Conservation (phyloP, 2,329 filamentous ascomycete species). For the Nothophaeocryptopus gaeumannii region DNA sequence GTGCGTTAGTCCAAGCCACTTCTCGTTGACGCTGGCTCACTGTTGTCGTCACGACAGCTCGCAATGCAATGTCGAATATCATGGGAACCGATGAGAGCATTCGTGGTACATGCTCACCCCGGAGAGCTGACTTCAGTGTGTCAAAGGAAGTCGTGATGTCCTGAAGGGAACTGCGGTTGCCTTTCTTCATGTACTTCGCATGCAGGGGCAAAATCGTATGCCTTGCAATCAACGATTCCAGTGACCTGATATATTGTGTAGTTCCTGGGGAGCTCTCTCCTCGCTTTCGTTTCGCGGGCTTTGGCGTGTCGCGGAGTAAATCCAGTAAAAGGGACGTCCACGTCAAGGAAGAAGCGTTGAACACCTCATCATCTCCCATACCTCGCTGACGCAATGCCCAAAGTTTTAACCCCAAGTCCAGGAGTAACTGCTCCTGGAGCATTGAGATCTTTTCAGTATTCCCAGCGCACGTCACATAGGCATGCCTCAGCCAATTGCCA, state of each 20-base stretch:
- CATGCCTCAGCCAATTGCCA: slow-evolving; percentile 25
- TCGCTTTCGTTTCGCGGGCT: slow-evolving; percentile 22
- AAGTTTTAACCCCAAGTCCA: slow-evolving; percentile 24
- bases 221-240: slow-evolving; percentile 36
- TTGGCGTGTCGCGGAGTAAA: neutral
- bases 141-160: neutral
- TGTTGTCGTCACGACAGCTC: slow-evolving; percentile 40
- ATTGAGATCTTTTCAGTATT: neutral
- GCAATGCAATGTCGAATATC: slow-evolving; percentile 43
- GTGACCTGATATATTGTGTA: neutral
- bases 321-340: slow-evolving; percentile 14
- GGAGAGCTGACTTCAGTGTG: slow-evolving; percentile 4
- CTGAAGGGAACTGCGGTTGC: too few species aligned
- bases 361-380: slow-evolving; percentile 25
- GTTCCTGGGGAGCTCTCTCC: neutral
- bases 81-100: slow-evolving; percentile 17
- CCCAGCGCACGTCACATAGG: slow-evolving; percentile 4
- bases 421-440: neutral
- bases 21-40: slow-evolving; percentile 41
- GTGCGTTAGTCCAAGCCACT: slow-evolving; percentile 44
- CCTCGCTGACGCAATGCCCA: slow-evolving; percentile 29
- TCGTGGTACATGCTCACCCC: neutral
- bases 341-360: slow-evolving; percentile 15
- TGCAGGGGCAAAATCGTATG: slow-evolving; percentile 41
- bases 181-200: too few species aligned